These are phyloP conservation scores for Phytopythium montanum DNA, from an alignment of 352 stramenopile species.

Conservation along the genomic window DNA sequence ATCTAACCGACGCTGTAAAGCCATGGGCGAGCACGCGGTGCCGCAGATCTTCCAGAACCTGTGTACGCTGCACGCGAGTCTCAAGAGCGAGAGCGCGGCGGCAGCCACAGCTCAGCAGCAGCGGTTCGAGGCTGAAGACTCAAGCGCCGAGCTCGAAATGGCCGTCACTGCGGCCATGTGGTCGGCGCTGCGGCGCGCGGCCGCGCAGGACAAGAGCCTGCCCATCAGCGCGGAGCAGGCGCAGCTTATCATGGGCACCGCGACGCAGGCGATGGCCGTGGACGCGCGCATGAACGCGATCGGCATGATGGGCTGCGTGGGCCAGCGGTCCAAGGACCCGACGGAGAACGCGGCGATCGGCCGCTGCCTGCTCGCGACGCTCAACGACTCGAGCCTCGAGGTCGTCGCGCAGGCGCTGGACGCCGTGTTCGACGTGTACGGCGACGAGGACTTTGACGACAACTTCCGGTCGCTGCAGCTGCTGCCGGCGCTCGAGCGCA, in stretches of 20 bases:
- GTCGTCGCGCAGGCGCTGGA: slow-evolving; percentile 85
- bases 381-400: slow-evolving; percentile 71
- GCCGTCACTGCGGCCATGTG: slow-evolving; percentile 71
- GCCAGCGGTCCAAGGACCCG: slow-evolving; percentile 56
- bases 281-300: slow-evolving; percentile 76
- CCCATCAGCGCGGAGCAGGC: slow-evolving; percentile 56
- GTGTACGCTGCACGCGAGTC: slow-evolving; percentile 66
- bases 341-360: slow-evolving; percentile 75
- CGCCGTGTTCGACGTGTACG: slow-evolving; percentile 85
- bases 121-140: slow-evolving; percentile 31
- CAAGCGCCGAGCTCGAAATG: slow-evolving; percentile 60
- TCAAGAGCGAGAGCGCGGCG: slow-evolving; percentile 37
- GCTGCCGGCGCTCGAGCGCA: slow-evolving; percentile 58
- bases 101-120: slow-evolving; percentile 10
- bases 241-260: slow-evolving; percentile 61
- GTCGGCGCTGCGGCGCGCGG: slow-evolving; percentile 62
- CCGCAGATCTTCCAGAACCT: slow-evolving; percentile 78
- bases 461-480: slow-evolving; percentile 68
- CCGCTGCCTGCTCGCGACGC: slow-evolving; percentile 43
- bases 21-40: slow-evolving; percentile 48
- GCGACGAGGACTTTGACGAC: slow-evolving; percentile 75
- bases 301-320: slow-evolving; percentile 73
- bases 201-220: slow-evolving; percentile 45
- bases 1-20: slow-evolving; percentile 4
- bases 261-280: slow-evolving; percentile 52